phyloP scores from a whole-genome alignment of 805 yeast genomes.

The Candida nonsorbophila region DNA sequence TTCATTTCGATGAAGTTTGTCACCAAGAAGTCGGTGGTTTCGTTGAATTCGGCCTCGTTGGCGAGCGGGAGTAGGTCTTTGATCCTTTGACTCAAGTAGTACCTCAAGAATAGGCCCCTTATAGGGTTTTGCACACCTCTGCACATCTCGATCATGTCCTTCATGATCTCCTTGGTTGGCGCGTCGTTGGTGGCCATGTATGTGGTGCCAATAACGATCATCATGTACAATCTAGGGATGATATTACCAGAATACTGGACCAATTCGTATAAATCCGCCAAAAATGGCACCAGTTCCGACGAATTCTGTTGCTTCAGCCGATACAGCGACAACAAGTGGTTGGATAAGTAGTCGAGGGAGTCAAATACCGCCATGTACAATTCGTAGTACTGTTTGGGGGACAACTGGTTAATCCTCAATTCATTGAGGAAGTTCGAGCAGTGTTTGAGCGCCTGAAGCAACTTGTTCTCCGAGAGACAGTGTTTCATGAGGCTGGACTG shows the following conservation, averaged over 20 bases:
- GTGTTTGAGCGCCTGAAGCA: conserved; percentile 86
- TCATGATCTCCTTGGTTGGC: conserved; percentile 80
- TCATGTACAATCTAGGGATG: conserved; percentile 83
- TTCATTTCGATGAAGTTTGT: conserved; percentile 96
- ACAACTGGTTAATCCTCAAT: conserved; percentile 64
- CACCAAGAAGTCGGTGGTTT: conserved; percentile 72
- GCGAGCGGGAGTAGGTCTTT: conserved; percentile 55
- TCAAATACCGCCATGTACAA: conserved; percentile 81
- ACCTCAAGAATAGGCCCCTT: conserved; percentile 84
- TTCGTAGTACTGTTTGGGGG: conserved; percentile 93
- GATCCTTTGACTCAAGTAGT: conserved; percentile 81
- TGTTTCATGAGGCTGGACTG: conserved; percentile 75
- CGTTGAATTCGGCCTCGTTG: conserved; percentile 41
- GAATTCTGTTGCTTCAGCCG: conserved; percentile 51
- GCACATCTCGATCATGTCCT: conserved; percentile 97
- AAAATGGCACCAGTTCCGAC: conserved; percentile 22
- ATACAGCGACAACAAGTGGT: conserved; percentile 62
- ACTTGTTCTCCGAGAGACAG: conserved; percentile 56
- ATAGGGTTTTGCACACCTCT: conserved; percentile 95
- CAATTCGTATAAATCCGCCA: conserved; percentile 87
- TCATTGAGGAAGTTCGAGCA: conserved; percentile 80
- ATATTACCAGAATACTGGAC: conserved; percentile 95
- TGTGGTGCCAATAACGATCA: conserved; percentile 93
- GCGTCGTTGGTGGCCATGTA: conserved; percentile 75
- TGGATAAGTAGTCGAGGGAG: conserved; percentile 63